Evolutionary conservation across 2,329 filamentous ascomycete species (phyloP), one percentile per base, ranked within the genome.

Genomic region (Arthrobotrys pseudoclavata): DNA sequence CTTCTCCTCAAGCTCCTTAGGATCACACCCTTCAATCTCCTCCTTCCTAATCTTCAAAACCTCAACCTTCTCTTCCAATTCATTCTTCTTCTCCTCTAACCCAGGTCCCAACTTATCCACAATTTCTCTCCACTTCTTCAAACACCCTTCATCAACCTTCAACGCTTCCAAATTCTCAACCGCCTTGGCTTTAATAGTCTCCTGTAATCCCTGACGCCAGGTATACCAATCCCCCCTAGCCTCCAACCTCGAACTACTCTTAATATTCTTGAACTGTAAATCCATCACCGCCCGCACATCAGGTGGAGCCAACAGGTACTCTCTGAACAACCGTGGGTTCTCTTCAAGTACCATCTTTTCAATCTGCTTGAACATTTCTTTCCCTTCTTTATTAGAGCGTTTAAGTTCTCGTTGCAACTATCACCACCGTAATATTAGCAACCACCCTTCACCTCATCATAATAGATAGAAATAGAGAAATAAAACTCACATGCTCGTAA

Each of bases 201-300:
- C 87, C 31, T 92, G 90, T 24, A 98, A 87, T 81, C 96, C 95
- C 87, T 92, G 95, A 47, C 96, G 91, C 96, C 96, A 99, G 82
- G 95, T 92, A 83, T 99, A 99, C 96, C 96, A 99, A 86, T 96
- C 94, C 71, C 93, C 93, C 83, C 97, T 97, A 85, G 95, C 97
- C 63, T 94, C 86, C 13, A 97, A 87, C 26, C 96, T 89, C 15
- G 95, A 93, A 83, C 97, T 92, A 0, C 93, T 94, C 86, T 97
- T 98, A 84, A 97, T 92, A 82, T 98, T 97, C 84, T 97, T 96
- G 86, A 99, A 96, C 83, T 98, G 94, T 80, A 92, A 96, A 85
- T 99, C 95, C 91, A 99, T 96, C 64, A 96, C 87, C 2, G 89
- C 85, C 82, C 92, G 94, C 82, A 97, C 90, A 79, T 96, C 93